Evolutionary conservation across 768 basidiomycete genomes (phyloP).

Genomic region (Naganishia vaughanmartiniae): DNA sequence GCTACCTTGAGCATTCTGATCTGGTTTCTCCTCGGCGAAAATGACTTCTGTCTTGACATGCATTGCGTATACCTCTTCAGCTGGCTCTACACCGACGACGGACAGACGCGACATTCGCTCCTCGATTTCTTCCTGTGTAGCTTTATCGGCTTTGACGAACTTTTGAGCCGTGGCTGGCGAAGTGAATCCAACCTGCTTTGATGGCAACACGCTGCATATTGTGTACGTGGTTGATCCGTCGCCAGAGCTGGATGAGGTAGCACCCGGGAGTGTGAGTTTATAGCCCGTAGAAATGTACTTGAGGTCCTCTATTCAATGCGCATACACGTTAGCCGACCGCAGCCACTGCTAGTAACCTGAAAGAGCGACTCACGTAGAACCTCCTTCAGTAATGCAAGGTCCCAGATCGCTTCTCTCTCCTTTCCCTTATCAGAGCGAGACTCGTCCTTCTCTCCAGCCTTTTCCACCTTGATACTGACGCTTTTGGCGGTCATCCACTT

Average conservation of each 20-base stretch:
- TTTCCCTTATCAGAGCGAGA: constrained; percentile 10
- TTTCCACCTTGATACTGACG: constrained; percentile 4
- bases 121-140: constrained; percentile 15
- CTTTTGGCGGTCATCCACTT: constrained; percentile 27
- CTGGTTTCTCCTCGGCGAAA: constrained; percentile 4
- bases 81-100: background rate
- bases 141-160: constrained; percentile 12
- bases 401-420: constrained; percentile 41
- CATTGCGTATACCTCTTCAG: background rate
- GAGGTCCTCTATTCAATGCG: constrained; percentile 10
- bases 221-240: constrained; percentile 7
- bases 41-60: constrained; percentile 20
- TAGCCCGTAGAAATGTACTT: constrained; percentile 14
- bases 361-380: constrained; percentile 8
- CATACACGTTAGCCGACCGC: background rate
- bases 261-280: background rate
- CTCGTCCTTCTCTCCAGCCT: background rate
- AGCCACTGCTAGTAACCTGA: background rate
- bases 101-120: background rate
- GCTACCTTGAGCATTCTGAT: background rate
- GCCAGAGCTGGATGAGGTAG: background rate
- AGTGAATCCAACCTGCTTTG: constrained; percentile 14
- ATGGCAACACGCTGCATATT: background rate
- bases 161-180: constrained; percentile 15
- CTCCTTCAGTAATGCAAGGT: constrained; percentile 42